Evolutionary conservation across 176 grass and related monocot species (phyloP).

Genomic region (Chloris gayana): DNA sequence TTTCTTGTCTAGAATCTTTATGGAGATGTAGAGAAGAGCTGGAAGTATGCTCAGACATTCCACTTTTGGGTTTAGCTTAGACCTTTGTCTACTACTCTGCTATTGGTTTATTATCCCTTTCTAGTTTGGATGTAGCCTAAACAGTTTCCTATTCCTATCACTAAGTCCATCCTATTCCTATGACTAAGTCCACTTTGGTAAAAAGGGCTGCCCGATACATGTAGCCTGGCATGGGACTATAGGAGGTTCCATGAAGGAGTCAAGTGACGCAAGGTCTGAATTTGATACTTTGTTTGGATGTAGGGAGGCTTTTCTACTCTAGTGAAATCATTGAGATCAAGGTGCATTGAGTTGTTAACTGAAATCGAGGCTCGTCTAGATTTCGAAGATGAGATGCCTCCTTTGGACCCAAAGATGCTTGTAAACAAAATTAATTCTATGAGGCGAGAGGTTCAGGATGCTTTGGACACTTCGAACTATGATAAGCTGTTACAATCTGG

Average conservation of each 20-base stretch:
- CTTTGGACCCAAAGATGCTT: slow-evolving; percentile 55
- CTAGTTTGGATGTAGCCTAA: background rate
- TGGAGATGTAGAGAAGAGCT: background rate
- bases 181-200: too few relatives aligned
- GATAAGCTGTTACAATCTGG: slow-evolving; percentile 92
- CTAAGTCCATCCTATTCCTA: too few relatives aligned
- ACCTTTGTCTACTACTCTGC: background rate
- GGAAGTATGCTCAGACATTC: background rate
- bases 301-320: slow-evolving; percentile 87
- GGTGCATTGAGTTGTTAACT: slow-evolving; percentile 83
- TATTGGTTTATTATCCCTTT: background rate
- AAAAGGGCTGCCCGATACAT: background rate
- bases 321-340: slow-evolving; percentile 72
- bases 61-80: slow-evolving; percentile 11
- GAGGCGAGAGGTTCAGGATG: slow-evolving; percentile 66
- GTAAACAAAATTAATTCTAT: slow-evolving; percentile 70
- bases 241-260: background rate
- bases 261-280: slow-evolving; percentile 2
- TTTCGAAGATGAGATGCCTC: slow-evolving; percentile 98
- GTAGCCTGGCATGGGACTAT: background rate
- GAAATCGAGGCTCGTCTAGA: slow-evolving; percentile 94
- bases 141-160: background rate
- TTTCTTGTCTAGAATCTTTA: background rate
- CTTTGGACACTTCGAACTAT: slow-evolving; percentile 86
- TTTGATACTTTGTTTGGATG: slow-evolving; percentile 27